A percentile compares a stretch with the other conserved stretches of the same genome.
Evolutionary conservation across 2,329 filamentous ascomycete genomes (phyloP).

Genomic region (Arthrinium phaeospermum): DNA sequence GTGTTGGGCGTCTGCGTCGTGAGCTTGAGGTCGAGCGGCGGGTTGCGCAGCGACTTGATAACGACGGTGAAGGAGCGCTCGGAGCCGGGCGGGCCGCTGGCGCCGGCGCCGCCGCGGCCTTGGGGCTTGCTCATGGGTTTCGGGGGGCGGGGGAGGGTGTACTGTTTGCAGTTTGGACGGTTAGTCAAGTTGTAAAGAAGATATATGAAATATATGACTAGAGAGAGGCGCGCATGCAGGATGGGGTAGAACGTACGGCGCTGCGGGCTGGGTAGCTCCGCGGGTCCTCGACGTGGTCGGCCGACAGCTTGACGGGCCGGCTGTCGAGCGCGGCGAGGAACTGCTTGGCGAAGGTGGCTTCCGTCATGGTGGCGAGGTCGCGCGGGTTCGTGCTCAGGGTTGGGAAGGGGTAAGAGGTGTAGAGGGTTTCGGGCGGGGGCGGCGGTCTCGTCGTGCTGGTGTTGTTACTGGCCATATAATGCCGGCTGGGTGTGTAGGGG

Average conservation of each 20-base stretch:
- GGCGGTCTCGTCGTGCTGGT: background rate
- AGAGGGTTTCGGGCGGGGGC: constrained; percentile 18
- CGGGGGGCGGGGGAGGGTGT: constrained; percentile 73
- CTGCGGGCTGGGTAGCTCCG: constrained; percentile 76
- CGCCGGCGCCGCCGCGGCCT: constrained; percentile 40
- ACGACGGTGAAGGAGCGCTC: constrained; percentile 62
- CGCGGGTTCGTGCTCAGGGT: constrained; percentile 12
- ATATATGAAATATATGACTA: too few species aligned
- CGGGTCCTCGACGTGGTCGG: constrained; percentile 89
- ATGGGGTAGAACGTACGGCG: constrained; percentile 63
- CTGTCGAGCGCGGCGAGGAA: constrained; percentile 84
- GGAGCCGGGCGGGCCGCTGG: constrained; percentile 48
- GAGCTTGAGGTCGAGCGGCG: constrained; percentile 71
- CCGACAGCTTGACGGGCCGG: constrained; percentile 79
- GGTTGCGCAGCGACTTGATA: constrained; percentile 80
- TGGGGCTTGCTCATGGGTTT: constrained; percentile 57
- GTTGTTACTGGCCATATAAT: background rate
- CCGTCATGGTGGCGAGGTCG: constrained; percentile 66
- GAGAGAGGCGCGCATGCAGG: background rate
- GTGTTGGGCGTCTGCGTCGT: constrained; percentile 68
- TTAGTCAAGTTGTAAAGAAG: background rate
- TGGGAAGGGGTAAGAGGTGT: constrained; percentile 28
- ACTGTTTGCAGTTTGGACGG: constrained; percentile 50
- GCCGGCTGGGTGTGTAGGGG: too few species aligned
- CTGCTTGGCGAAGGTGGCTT: constrained; percentile 81